Conservation (phyloP, 2,329 filamentous ascomycete genomes). For the Diaporthe capsici region DNA sequence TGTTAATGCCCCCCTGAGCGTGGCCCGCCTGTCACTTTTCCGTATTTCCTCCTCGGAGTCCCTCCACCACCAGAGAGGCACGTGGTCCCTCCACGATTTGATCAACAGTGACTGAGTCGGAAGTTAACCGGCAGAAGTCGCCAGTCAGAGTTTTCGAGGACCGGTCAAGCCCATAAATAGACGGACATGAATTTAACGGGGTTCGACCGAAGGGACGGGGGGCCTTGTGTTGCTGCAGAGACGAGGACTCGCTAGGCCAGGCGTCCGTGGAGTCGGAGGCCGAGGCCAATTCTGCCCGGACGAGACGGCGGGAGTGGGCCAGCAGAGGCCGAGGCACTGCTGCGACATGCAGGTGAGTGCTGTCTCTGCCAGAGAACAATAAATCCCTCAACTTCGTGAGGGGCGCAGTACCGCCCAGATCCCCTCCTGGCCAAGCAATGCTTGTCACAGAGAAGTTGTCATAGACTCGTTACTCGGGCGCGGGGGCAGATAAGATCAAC, state of each 20-base stretch:
- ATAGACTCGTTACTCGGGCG: not conserved
- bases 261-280: constrained; percentile 13
- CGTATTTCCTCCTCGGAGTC: not conserved
- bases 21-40: not conserved
- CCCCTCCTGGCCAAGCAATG: not conserved
- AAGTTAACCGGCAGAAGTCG: not conserved
- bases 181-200: not conserved
- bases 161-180: not conserved
- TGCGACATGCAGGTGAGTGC: not conserved
- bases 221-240: not conserved
- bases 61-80: not conserved
- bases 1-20: not conserved
- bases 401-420: not conserved
- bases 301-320: not conserved
- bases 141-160: not conserved
- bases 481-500: not conserved
- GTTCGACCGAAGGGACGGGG: constrained; percentile 4
- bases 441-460: constrained; percentile 2
- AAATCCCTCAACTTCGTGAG: constrained; percentile 6
- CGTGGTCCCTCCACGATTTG: not conserved
- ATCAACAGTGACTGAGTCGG: not conserved
- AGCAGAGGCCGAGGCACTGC: not conserved
- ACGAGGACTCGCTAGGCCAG: not conserved
- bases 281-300: constrained; percentile 8
- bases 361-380: not conserved